Evolutionary conservation across 2,329 filamentous ascomycete species (phyloP).

Genomic region (Colletotrichum neosansevieriae): DNA sequence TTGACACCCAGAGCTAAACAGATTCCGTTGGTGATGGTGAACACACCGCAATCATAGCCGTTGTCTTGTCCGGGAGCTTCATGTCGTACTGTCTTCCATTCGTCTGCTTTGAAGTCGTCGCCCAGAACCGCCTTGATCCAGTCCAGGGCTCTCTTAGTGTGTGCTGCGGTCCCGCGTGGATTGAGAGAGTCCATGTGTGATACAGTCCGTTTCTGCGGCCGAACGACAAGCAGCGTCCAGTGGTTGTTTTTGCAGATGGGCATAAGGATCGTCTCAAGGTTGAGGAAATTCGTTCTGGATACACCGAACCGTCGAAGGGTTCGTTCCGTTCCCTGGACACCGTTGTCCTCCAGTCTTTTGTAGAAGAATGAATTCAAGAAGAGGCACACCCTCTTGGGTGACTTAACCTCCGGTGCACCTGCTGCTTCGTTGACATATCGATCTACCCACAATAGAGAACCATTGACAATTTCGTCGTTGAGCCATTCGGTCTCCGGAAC

Average conservation of each 20-base stretch:
- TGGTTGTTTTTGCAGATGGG: slow-evolving; percentile 75
- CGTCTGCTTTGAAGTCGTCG: slow-evolving; percentile 63
- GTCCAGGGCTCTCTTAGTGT: slow-evolving; percentile 57
- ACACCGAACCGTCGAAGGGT: slow-evolving; percentile 70
- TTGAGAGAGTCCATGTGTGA: slow-evolving; percentile 78
- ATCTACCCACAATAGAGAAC: slow-evolving; percentile 71
- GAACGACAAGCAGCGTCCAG: slow-evolving; percentile 79
- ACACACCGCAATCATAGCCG: slow-evolving; percentile 81
- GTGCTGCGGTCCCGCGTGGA: slow-evolving; percentile 51
- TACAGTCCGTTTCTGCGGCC: slow-evolving; percentile 69
- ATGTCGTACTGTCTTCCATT: slow-evolving; percentile 70
- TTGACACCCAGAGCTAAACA: slow-evolving; percentile 68
- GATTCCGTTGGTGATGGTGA: slow-evolving; percentile 79
- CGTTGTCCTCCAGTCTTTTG: slow-evolving; percentile 62
- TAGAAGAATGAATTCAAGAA: slow-evolving; percentile 77
- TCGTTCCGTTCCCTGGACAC: slow-evolving; percentile 61
- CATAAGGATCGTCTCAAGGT: slow-evolving; percentile 76
- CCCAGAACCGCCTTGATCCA: slow-evolving; percentile 71
- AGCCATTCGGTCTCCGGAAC: slow-evolving; percentile 72
- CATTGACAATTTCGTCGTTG: slow-evolving; percentile 82
- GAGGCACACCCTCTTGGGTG: slow-evolving; percentile 68
- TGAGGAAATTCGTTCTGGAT: slow-evolving; percentile 70
- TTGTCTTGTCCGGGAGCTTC: slow-evolving; percentile 72
- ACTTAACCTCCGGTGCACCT: slow-evolving; percentile 58
- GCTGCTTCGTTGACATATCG: slow-evolving; percentile 67